Base-by-base conservation (phyloP, 1,139 yeast genomes). In the Petasospora fabianii region DNA sequence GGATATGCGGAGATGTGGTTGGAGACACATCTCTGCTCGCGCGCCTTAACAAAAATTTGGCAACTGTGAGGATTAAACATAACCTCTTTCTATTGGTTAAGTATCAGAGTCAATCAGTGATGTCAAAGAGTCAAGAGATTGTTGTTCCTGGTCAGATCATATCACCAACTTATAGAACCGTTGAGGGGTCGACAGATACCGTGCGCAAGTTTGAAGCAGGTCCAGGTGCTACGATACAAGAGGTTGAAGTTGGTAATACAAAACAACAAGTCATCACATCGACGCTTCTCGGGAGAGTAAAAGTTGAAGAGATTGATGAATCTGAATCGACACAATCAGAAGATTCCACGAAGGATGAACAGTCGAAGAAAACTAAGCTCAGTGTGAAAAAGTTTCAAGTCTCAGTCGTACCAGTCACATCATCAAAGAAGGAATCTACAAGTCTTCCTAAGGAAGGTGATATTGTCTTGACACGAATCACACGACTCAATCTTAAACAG, bases 81-180 rank as follows among this genome's bases (percentile, higher is more conserved):
- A 19, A 30, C 22, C 12, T 17, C 32, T 29, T 7, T 7, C 17
- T 10, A 11, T 5, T 8, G 5, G 9, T 8, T 11, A 29, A 14
- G 5, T 11, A 7, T 11, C 7, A 17, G 11, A 6, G 7, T 10
- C 7, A 14, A 6, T 27, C 13, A 17, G 14, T 20, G 12, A 30
- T 32, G 26, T 16, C 33, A n/a, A 21, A 19, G 14, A 30, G 9
- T 17, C 12, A 21, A 33, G 22, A 51, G 21, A 41, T 53, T 30
- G 88, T 78, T 3, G 72, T 84, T 13, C 97, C 97, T 2, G 96
- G 97, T 2, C 96, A 87, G 49, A 67, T 75, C 11, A 61, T 74
- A 24, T 69, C 72, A 26, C 82, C 83, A 2, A 47, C 59, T 10
- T 58, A 47, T 26, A 32, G 35, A 28, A 30, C 40, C 9, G 28